Evolutionary conservation across 2,329 filamentous ascomycete genomes (phyloP).

Genomic region (Aspergillus pseudonomiae): DNA sequence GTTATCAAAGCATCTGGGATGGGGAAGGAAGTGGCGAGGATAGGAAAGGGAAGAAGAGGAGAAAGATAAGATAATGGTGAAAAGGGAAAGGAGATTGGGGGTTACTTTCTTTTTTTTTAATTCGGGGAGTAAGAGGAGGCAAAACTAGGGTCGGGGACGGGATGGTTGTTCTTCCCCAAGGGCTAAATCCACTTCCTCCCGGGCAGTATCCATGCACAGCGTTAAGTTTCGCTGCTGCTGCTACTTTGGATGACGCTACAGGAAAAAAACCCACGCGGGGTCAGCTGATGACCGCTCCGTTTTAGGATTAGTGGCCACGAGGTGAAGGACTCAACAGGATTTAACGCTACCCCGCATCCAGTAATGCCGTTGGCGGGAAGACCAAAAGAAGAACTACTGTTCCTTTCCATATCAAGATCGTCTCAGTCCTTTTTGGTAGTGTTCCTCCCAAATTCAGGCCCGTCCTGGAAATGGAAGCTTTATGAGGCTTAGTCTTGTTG

Average conservation of each 20-base stretch:
- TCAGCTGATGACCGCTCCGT: constrained; percentile 24
- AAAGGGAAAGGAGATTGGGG: neutral
- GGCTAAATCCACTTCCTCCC: neutral
- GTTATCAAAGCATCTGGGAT: constrained; percentile 1
- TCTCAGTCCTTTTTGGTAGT: neutral
- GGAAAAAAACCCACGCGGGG: constrained; percentile 22
- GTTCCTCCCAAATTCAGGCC: neutral
- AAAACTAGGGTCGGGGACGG: constrained; percentile 3
- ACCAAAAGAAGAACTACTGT: neutral
- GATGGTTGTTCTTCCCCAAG: neutral
- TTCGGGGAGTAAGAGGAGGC: neutral
- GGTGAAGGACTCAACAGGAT: constrained; percentile 3
- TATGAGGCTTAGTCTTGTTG: neutral
- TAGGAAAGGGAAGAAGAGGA: neutral
- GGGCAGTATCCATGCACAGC: neutral
- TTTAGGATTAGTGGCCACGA: constrained; percentile 18
- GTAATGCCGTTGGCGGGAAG: constrained; percentile 20
- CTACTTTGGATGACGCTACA: constrained; percentile 2
- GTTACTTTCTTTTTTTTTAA: neutral
- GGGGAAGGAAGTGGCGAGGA: neutral
- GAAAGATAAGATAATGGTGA: constrained; percentile 2
- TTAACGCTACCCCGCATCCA: constrained; percentile 25
- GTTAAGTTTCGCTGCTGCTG: neutral
- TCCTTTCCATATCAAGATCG: neutral
- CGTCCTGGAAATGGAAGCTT: neutral